A percentile compares a stretch with the other conserved stretches of the same genome.
Evolutionary conservation across 305 asterid species (phyloP).

Genomic region (Fraxinus greggii): DNA sequence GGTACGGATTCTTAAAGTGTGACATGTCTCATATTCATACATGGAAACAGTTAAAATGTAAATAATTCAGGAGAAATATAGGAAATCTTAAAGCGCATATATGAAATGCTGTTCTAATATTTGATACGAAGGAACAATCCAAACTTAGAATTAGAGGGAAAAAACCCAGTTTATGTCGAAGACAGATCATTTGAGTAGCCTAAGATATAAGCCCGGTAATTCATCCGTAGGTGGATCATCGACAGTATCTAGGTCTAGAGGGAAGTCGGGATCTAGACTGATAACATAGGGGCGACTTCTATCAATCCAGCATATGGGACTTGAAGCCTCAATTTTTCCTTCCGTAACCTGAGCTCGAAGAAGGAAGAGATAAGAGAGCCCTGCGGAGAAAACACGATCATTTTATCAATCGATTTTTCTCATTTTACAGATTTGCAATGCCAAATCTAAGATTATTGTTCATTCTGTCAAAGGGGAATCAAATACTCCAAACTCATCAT

Average conservation of each 20-base stretch:
- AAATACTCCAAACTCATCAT: not conserved
- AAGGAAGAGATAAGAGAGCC: not conserved
- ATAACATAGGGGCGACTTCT: not conserved
- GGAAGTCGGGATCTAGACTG: not conserved
- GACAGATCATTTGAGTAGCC: not conserved
- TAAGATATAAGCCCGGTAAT: not conserved
- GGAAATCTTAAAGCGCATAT: not conserved
- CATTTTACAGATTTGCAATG: not conserved
- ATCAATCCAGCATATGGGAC: not conserved
- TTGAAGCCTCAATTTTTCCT: not conserved
- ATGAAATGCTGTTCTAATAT: not conserved
- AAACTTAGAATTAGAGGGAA: not conserved
- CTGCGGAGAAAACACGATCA: not conserved
- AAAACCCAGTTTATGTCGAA: not conserved
- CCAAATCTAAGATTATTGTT: conserved; percentile 3
- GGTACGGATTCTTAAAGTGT: not conserved
- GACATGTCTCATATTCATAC: not conserved
- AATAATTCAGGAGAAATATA: not conserved
- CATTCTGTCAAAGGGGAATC: not conserved
- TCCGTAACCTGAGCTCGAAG: not conserved
- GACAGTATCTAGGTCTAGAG: not conserved
- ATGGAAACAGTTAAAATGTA: not conserved
- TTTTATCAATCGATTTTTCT: not conserved
- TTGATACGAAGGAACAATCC: not conserved
- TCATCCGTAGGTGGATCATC: not conserved